phyloP scores from a whole-genome alignment of 192 early-diverging fungal genomes.

The Rhizophagus sp. region DNA sequence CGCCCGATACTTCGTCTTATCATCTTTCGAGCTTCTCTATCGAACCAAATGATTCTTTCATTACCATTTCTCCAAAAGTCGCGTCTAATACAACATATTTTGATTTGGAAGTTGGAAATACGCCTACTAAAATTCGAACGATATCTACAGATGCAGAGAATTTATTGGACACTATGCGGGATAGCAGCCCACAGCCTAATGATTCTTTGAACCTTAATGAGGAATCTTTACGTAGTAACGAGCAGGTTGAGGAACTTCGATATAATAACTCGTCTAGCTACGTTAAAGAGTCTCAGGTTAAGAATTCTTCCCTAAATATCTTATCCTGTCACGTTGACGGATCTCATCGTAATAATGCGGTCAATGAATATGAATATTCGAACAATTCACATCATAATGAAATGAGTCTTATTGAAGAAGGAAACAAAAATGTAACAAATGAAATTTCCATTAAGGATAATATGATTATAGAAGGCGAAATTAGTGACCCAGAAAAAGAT shows the following conservation, averaged over 20 bases:
- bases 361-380: too few relatives aligned
- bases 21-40: not conserved
- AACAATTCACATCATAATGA: not conserved
- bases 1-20: not conserved
- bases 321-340: not conserved
- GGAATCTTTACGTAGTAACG: not conserved
- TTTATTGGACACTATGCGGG: not conserved
- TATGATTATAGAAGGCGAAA: not conserved
- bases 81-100: not conserved
- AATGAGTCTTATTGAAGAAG: not conserved
- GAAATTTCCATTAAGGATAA: not conserved
- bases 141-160: not conserved
- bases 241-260: too few relatives aligned
- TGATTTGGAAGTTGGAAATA: not conserved
- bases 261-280: not conserved
- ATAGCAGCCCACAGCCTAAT: not conserved
- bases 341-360: not conserved
- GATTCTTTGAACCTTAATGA: not conserved
- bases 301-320: not conserved
- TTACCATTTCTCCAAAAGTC: not conserved
- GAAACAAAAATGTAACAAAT: not conserved
- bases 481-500: too few relatives aligned
- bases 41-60: constrained; percentile 6
- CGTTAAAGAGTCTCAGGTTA: not conserved
- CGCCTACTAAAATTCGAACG: not conserved